These are phyloP conservation scores for Boletus subparvulus DNA, from an alignment of 768 basidiomycete species.

Conservation along the genomic window DNA sequence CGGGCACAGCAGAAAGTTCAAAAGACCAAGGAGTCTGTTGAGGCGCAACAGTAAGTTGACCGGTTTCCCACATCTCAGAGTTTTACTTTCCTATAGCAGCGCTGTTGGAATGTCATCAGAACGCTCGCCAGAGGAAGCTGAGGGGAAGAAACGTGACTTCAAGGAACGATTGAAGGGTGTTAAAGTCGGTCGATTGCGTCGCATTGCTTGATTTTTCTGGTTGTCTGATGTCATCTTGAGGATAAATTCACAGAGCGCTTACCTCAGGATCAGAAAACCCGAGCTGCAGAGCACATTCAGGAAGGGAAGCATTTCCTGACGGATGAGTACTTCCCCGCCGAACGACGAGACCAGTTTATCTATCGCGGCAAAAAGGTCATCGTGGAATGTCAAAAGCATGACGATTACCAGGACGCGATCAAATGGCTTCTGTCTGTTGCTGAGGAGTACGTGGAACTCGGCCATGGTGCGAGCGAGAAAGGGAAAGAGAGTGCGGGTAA, in stretches of 20 bases:
- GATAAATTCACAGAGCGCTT: conserved; percentile 52
- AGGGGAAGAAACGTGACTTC: conserved; percentile 38
- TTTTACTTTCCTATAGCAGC: conserved; percentile 14
- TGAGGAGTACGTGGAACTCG: conserved; percentile 61
- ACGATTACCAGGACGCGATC: conserved; percentile 82
- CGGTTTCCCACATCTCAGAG: too few species aligned
- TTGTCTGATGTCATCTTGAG: conserved; percentile 24
- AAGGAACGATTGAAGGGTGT: conserved; percentile 32
- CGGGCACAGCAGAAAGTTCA: conserved; percentile 1
- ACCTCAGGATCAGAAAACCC: conserved; percentile 67
- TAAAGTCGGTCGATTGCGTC: conserved; percentile 22
- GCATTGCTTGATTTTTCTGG: background rate
- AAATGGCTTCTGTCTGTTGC: conserved; percentile 68
- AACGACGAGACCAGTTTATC: conserved; percentile 89
- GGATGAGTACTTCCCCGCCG: conserved; percentile 88
- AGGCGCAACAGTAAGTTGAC: conserved; percentile 17
- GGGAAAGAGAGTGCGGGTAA: conserved; percentile 28
- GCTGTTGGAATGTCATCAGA: conserved; percentile 22
- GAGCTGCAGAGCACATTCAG: conserved; percentile 51
- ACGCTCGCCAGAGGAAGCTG: conserved; percentile 27
- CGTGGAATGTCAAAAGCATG: conserved; percentile 89
- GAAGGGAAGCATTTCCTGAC: conserved; percentile 64
- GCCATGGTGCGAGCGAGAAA: conserved; percentile 38
- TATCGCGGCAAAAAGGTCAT: conserved; percentile 93
- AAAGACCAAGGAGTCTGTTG: background rate